Evolutionary conservation across 371 early-diverging fungal species (phyloP), one percentile per base, ranked within the genome.

Genomic region (Mucor ambiguus): DNA sequence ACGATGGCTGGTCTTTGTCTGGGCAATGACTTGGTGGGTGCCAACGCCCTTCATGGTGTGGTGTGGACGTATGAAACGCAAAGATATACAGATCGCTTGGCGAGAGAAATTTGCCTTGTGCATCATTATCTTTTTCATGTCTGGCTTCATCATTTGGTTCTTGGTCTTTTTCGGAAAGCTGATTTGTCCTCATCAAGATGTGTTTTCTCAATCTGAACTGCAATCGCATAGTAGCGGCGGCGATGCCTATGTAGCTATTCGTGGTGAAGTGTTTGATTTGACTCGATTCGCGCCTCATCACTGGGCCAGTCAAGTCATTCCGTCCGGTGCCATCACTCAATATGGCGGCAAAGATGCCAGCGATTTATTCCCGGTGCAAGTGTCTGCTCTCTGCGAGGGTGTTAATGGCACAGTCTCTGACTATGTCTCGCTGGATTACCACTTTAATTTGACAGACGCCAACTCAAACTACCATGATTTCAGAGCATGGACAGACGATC

Each of bases 21-120:
- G 93, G 93, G 64, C 82, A 8, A 76, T 92, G 44, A 98, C 98
- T 1, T 95, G 92, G 91, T 95, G 94, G 92, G 81, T 95, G 6
- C 95, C 95, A 4, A 80, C 87, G n/a, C 82, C 77, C 7, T 86
- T 84, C 56, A 70, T 95, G 63, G 64, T 70, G 24, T 72, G 71
- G 60, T 86, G 90, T 69, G 93, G 92, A 62, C 78, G 85, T 41
- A 94, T 95, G 89, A 87, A 87, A 64, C 87, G 88, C 10, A 75
- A 74, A 20, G 96, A 98, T 76, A 88, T 94, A 62, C 91, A 91
- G 43, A 88, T 95, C 74, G 94, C 94, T 0, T 93, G 94, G 94
- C 75, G 92, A 30, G 94, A 93, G 74, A 92, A 94, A 68, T 77
- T 94, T 37, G 84, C 93, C 0, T 77, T 94, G 7, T 96, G 95